Conservation (phyloP, 345 rosid genomes). For the Heritiera littoralis region DNA sequence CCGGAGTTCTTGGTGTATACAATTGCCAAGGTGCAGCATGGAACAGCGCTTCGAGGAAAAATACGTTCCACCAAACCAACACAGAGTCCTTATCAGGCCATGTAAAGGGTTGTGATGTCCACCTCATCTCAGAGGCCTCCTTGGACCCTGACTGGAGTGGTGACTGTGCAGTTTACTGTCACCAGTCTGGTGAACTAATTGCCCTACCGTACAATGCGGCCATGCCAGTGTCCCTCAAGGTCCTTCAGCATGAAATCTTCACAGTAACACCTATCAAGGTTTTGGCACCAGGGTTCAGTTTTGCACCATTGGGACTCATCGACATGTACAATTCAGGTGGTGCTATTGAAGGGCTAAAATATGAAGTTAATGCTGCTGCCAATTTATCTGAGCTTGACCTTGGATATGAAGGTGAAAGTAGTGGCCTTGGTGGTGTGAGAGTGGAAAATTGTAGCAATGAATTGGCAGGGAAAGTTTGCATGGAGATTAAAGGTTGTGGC, state of each 20-base stretch:
- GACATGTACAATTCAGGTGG: constrained; percentile 92
- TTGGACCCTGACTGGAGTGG: constrained; percentile 65
- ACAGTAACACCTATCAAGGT: constrained; percentile 68
- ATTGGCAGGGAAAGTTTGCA: constrained; percentile 45
- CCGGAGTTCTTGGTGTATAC: constrained; percentile 84
- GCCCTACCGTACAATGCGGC: constrained; percentile 62
- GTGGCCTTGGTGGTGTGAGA: constrained; percentile 13
- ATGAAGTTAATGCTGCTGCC: constrained; percentile 38
- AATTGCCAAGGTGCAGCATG: constrained; percentile 99
- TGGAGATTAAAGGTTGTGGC: constrained; percentile 80
- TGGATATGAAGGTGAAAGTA: constrained; percentile 23
- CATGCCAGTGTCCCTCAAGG: constrained; percentile 77
- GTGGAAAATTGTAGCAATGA: constrained; percentile 38
- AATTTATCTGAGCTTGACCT: constrained; percentile 27
- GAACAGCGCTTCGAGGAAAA: constrained; percentile 68
- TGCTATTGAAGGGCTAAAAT: constrained; percentile 63
- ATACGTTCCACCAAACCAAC: constrained; percentile 65
- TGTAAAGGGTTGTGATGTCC: constrained; percentile 68
- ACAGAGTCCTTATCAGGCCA: constrained; percentile 54
- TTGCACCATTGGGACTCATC: constrained; percentile 80
- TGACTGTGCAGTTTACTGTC: constrained; percentile 61
- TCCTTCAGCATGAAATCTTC: constrained; percentile 60
- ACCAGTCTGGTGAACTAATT: constrained; percentile 47
- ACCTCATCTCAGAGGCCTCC: constrained; percentile 76
- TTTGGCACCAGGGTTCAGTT: constrained; percentile 52